Conservation (phyloP, 768 basidiomycete species). For the Cystofilobasidium bisporidii region DNA sequence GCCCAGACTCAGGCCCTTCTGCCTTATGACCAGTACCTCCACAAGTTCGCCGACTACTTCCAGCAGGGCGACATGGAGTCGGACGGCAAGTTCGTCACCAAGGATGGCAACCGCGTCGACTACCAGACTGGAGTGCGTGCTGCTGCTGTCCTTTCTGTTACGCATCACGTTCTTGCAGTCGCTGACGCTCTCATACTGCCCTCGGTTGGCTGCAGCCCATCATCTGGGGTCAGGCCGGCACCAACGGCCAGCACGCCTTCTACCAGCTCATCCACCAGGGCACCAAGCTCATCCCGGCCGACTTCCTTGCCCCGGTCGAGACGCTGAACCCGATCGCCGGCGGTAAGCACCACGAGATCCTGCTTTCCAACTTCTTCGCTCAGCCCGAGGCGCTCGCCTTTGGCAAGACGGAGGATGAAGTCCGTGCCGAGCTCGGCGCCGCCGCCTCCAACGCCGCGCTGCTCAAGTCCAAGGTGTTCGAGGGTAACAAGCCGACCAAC, state of each 20-base stretch:
- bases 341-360: constrained; percentile 92
- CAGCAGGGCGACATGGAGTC: constrained; percentile 99
- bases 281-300: constrained; percentile 54
- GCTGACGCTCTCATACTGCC: too few relatives aligned
- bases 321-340: constrained; percentile 75
- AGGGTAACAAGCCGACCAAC: constrained; percentile 94
- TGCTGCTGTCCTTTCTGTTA: background rate
- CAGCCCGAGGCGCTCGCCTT: constrained; percentile 94
- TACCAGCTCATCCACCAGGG: constrained; percentile 67
- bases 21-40: constrained; percentile 97
- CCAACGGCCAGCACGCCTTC: constrained; percentile 92
- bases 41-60: constrained; percentile 99
- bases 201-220: constrained; percentile 57
- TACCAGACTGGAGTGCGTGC: constrained; percentile 86
- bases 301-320: constrained; percentile 83
- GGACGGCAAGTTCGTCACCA: constrained; percentile 94
- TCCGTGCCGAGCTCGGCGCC: constrained; percentile 49
- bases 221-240: constrained; percentile 97
- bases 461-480: constrained; percentile 95
- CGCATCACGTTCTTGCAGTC: background rate
- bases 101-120: constrained; percentile 79
- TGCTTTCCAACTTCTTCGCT: constrained; percentile 95
- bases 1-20: constrained; percentile 89
- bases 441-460: constrained; percentile 60
- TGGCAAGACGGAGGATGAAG: constrained; percentile 88